These are phyloP conservation scores for Lodderomyces beijingensis DNA, from an alignment of 1,139 yeast genomes.

Conservation along the genomic window DNA sequence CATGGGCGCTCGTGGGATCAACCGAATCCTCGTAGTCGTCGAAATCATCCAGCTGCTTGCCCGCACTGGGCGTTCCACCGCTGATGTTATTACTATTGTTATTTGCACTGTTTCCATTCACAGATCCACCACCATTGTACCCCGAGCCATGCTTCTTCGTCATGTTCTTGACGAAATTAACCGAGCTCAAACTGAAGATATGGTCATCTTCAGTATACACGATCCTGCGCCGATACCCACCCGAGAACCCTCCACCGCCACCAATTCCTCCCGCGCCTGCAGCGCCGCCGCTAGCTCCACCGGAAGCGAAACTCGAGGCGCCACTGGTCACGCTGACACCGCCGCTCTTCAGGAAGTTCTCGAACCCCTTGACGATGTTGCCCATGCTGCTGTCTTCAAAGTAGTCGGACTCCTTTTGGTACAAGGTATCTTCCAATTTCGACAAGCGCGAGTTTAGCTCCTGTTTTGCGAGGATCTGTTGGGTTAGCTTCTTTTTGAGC, in stretches of 20 bases:
- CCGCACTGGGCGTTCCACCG: constrained; percentile 7
- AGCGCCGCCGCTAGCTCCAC: constrained; percentile 39
- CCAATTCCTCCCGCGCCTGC: constrained; percentile 1
- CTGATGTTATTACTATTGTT: background rate
- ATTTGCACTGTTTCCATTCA: background rate
- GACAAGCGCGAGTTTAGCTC: constrained; percentile 60
- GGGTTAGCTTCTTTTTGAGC: constrained; percentile 63
- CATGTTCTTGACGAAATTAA: constrained; percentile 61
- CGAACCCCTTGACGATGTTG: constrained; percentile 86
- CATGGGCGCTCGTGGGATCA: constrained; percentile 23
- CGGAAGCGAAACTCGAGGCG: constrained; percentile 8
- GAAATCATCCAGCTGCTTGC: constrained; percentile 32
- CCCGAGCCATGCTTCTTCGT: constrained; percentile 35
- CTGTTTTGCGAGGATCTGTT: constrained; percentile 60
- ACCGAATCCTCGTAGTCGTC: constrained; percentile 46
- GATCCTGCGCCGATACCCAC: constrained; percentile 44
- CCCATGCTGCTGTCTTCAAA: constrained; percentile 68
- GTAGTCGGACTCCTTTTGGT: constrained; percentile 74
- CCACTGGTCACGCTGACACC: constrained; percentile 7
- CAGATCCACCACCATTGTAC: constrained; percentile 4
- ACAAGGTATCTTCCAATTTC: constrained; percentile 73
- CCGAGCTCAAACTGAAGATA: constrained; percentile 76
- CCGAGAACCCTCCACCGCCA: constrained; percentile 9
- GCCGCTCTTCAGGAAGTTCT: constrained; percentile 60
- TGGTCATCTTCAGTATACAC: constrained; percentile 77